Conservation (phyloP, 805 yeast genomes). For the Pichia membranifaciens region DNA sequence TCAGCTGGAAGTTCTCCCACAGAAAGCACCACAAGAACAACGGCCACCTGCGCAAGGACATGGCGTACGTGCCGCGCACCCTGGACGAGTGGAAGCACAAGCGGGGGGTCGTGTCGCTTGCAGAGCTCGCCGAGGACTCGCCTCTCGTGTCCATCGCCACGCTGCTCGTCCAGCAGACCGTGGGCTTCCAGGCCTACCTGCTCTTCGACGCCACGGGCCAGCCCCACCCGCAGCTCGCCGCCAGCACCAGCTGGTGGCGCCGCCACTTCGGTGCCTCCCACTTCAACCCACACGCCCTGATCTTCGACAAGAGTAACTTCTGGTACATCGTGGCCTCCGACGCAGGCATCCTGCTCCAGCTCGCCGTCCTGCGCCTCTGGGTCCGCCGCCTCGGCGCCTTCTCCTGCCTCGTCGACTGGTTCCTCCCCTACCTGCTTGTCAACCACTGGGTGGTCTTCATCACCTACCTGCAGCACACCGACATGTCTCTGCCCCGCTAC, state of each 20-base stretch:
- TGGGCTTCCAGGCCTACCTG: conserved; percentile 48
- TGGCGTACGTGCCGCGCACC: conserved; percentile 53
- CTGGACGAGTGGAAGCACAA: conserved; percentile 38
- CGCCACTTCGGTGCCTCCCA: conserved; percentile 42
- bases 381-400: conserved; percentile 41
- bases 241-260: conserved; percentile 19
- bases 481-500: conserved; percentile 55
- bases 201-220: conserved; percentile 55
- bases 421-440: conserved; percentile 52
- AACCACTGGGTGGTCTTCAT: conserved; percentile 64
- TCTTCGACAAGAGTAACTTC: conserved; percentile 48
- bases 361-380: conserved; percentile 47
- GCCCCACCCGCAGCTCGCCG: conserved; percentile 35
- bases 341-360: conserved; percentile 44
- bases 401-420: conserved; percentile 50
- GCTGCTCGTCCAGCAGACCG: conserved; percentile 48
- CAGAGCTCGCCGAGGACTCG: conserved; percentile 49
- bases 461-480: conserved; percentile 59
- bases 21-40: conserved; percentile 60
- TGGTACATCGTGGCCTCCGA: conserved; percentile 53
- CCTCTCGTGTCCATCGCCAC: conserved; percentile 42
- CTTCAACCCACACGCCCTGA: conserved; percentile 49
- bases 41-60: conserved; percentile 54
- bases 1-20: conserved; percentile 58
- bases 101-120: conserved; percentile 29